A percentile compares a stretch with the other conserved stretches of the same genome.
phyloP scores from a whole-genome alignment of 805 yeast genomes.

The Wickerhamomyces tratensis region DNA sequence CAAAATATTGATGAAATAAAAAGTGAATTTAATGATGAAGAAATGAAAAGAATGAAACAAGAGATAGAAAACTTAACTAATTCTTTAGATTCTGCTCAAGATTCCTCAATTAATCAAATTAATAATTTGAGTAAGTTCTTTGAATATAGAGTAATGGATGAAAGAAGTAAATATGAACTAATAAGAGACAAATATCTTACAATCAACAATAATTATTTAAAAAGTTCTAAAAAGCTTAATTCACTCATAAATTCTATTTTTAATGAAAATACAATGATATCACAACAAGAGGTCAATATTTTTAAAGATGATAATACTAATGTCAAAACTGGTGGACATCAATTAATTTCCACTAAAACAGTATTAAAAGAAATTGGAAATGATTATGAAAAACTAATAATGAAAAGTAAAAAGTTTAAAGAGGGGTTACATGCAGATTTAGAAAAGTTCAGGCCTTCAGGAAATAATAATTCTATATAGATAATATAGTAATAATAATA shows the following conservation, averaged over 20 bases:
- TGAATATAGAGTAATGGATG: slow-evolving; percentile 18
- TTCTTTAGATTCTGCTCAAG: slow-evolving; percentile 12
- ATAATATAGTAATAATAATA: too few species aligned
- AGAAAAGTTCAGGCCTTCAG: neutral
- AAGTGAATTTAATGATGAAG: slow-evolving; percentile 6
- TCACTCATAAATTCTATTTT: slow-evolving; percentile 1
- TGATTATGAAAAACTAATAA: neutral
- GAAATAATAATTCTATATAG: too few species aligned
- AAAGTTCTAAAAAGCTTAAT: slow-evolving; percentile 1
- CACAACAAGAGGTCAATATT: too few species aligned
- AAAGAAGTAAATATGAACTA: slow-evolving; percentile 15
- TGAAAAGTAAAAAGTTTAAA: neutral
- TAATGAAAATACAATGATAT: neutral
- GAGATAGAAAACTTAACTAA: slow-evolving; percentile 12
- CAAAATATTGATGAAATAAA: slow-evolving; percentile 24
- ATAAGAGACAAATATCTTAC: slow-evolving; percentile 5
- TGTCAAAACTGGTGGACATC: neutral
- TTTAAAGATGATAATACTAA: too few species aligned
- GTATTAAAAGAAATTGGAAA: neutral
- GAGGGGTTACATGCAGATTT: too few species aligned
- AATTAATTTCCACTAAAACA: neutral
- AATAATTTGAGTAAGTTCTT: slow-evolving; percentile 16
- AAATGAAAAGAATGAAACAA: slow-evolving; percentile 7
- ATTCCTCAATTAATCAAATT: slow-evolving; percentile 9
- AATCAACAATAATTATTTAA: neutral